phyloP scores from a whole-genome alignment of 257 asterid genomes.

The Nicotiana attenuata region DNA sequence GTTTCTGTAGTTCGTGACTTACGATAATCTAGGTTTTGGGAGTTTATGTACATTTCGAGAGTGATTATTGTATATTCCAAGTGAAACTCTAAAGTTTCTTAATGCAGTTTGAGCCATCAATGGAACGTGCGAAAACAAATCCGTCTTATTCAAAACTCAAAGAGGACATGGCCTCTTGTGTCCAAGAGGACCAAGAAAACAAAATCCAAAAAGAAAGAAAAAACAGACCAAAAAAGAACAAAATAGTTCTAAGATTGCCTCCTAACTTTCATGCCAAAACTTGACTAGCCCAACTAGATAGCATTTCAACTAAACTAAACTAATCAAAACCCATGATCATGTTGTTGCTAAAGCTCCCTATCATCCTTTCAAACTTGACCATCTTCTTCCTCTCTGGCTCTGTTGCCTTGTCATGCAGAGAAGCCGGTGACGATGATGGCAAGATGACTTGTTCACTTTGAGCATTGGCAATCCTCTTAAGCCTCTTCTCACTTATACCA shows the following conservation, averaged over 20 bases:
- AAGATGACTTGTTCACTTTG: conserved; percentile 50
- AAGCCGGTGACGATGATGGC: conserved; percentile 39
- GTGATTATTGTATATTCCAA: too few species aligned
- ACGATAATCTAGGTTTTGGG: too few species aligned
- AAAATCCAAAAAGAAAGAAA: neutral
- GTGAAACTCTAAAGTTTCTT: neutral
- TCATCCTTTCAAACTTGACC: neutral
- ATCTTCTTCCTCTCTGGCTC: neutral
- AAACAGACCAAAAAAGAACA: neutral
- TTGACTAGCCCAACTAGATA: neutral
- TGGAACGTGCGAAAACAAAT: neutral
- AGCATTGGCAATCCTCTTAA: conserved; percentile 27
- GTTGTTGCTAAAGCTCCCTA: conserved; percentile 29
- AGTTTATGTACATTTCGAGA: too few species aligned
- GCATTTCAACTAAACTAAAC: neutral
- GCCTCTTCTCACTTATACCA: too few species aligned
- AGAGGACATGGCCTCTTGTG: neutral
- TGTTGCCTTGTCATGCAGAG: conserved; percentile 31
- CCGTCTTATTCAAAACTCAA: neutral
- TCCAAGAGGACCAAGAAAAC: neutral
- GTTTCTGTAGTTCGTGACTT: too few species aligned
- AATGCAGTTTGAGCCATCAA: neutral
- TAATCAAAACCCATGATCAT: conserved; percentile 27
- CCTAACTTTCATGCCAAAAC: neutral
- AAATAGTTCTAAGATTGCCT: neutral